phyloP scores from a whole-genome alignment of 768 basidiomycete species.

The Auriscalpium orientale region DNA sequence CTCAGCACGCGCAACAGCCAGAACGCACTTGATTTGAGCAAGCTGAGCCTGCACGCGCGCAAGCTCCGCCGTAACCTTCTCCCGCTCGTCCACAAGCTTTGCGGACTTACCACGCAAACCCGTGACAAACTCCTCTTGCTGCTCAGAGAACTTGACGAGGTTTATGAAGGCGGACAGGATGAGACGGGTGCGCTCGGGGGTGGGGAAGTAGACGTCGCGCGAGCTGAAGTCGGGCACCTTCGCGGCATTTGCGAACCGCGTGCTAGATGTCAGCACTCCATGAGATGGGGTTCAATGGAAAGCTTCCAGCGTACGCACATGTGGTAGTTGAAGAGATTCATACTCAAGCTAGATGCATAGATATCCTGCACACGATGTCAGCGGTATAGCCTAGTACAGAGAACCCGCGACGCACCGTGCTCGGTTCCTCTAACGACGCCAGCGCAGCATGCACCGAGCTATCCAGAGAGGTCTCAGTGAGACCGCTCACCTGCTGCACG shows the following conservation, averaged over 20 bases:
- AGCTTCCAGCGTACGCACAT: constrained; percentile 35
- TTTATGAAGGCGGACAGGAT: constrained; percentile 88
- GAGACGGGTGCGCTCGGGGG: constrained; percentile 63
- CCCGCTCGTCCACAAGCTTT: constrained; percentile 52
- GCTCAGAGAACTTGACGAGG: constrained; percentile 84
- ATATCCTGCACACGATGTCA: constrained; percentile 44
- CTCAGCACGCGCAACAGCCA: not conserved
- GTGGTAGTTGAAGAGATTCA: constrained; percentile 63
- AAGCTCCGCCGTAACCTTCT: constrained; percentile 43
- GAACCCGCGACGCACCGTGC: constrained; percentile 32
- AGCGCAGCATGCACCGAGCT: constrained; percentile 52
- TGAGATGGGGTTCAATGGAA: not conserved
- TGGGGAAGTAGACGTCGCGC: constrained; percentile 66
- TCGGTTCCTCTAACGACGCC: constrained; percentile 39
- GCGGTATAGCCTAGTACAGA: too few relatives aligned
- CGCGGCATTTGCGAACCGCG: constrained; percentile 66
- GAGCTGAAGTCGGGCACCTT: constrained; percentile 71
- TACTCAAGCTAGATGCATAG: constrained; percentile 48
- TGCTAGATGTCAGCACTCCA: constrained; percentile 27
- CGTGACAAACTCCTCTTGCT: constrained; percentile 54
- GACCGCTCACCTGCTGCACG: constrained; percentile 61
- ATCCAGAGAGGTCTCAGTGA: constrained; percentile 51
- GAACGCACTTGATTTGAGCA: constrained; percentile 46
- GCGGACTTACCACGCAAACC: constrained; percentile 56
- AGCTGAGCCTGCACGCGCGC: constrained; percentile 45